Conservation (phyloP, 2,329 filamentous ascomycete genomes). For the Lasiodiplodia sp. region DNA sequence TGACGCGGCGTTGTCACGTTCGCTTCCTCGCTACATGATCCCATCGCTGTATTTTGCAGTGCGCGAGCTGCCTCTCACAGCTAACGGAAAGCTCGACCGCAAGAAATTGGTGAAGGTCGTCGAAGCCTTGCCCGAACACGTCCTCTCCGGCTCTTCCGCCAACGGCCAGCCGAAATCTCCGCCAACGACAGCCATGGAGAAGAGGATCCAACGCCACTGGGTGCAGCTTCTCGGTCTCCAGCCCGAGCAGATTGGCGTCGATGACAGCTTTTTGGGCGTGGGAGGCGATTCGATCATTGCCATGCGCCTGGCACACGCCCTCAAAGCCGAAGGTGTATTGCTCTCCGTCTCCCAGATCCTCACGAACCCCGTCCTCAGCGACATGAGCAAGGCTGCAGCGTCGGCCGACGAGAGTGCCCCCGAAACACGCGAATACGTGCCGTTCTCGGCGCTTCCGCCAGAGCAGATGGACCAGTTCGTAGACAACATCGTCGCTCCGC, state of each 20-base stretch:
- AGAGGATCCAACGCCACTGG: constrained; percentile 40
- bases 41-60: constrained; percentile 49
- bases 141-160: not conserved
- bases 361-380: constrained; percentile 32
- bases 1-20: constrained; percentile 37
- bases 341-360: constrained; percentile 36
- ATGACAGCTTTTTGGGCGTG: constrained; percentile 50
- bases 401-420: constrained; percentile 29
- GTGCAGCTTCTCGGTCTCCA: constrained; percentile 27
- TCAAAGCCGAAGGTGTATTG: constrained; percentile 14
- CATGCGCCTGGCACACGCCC: constrained; percentile 3
- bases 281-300: constrained; percentile 47
- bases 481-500: too few species aligned
- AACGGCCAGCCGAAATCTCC: not conserved
- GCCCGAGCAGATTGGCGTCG: constrained; percentile 37
- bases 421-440: too few species aligned
- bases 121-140: constrained; percentile 39
- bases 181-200: constrained; percentile 35
- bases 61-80: constrained; percentile 43
- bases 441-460: too few species aligned
- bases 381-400: constrained; percentile 31
- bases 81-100: constrained; percentile 47
- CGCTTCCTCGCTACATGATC: constrained; percentile 43
- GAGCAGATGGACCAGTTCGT: too few species aligned
- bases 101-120: constrained; percentile 14